phyloP scores from a whole-genome alignment of 805 yeast genomes.

The Gaillardinia entomophila region DNA sequence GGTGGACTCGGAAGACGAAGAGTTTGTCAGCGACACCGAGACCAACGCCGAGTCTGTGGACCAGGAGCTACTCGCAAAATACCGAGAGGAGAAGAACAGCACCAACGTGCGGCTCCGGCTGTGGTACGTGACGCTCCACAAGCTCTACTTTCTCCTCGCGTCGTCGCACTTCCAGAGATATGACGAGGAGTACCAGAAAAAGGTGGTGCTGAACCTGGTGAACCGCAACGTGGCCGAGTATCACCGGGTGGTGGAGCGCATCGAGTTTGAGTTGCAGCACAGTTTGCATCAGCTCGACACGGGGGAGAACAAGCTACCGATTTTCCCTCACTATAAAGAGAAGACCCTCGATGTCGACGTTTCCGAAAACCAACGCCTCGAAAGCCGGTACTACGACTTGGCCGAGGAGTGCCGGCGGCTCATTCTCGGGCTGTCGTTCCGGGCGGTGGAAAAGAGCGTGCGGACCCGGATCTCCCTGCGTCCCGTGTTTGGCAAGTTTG shows the following conservation, averaged over 20 bases:
- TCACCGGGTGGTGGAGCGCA: neutral
- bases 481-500: conserved; percentile 8
- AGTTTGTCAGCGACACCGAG: conserved; percentile 5
- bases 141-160: conserved; percentile 72
- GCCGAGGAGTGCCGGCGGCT: conserved; percentile 61
- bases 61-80: conserved; percentile 1
- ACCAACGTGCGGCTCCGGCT: conserved; percentile 32
- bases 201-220: conserved; percentile 7
- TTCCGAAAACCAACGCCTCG: conserved; percentile 36
- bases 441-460: conserved; percentile 25
- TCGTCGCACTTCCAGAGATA: conserved; percentile 58
- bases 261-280: too few relatives aligned
- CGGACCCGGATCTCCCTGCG: conserved; percentile 17
- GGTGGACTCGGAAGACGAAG: conserved; percentile 4
- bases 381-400: conserved; percentile 46
- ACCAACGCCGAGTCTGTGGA: conserved; percentile 7
- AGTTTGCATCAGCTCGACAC: too few relatives aligned
- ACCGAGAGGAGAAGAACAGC: conserved; percentile 19
- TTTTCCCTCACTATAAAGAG: neutral
- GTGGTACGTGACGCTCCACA: conserved; percentile 63
- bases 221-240: neutral
- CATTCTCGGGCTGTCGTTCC: conserved; percentile 40
- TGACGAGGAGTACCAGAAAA: conserved; percentile 26
- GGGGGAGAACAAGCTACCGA: neutral
- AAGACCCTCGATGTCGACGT: conserved; percentile 7